Percentiles rank a stretch among this genome's conserved stretches.
phyloP scores from a whole-genome alignment of 306 rosid species.

The Lagenaria siceraria region DNA sequence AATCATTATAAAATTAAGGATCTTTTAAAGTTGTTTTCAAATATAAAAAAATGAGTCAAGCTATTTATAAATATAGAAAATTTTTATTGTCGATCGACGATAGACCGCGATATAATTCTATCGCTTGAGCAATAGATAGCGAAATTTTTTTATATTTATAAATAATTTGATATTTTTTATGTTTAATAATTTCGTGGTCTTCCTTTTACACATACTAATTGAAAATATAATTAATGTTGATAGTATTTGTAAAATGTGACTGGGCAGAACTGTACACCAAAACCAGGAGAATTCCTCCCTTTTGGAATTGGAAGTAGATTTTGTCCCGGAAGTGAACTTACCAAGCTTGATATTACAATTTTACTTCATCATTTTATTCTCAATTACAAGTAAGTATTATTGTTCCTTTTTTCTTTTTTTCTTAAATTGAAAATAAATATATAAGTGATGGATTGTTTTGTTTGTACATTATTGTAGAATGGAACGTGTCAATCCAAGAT shows the following conservation, averaged over 20 bases:
- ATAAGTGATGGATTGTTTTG: neutral
- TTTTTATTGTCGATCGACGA: no score
- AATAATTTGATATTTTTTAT: no score
- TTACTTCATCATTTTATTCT: slow-evolving; percentile 50
- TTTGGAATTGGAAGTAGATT: slow-evolving; percentile 46
- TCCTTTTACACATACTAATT: no score
- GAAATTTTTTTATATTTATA: no score
- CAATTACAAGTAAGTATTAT: slow-evolving; percentile 24
- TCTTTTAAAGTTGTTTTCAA: no score
- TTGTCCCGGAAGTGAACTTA: slow-evolving; percentile 44
- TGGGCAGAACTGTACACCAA: slow-evolving; percentile 28
- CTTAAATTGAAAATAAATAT: neutral
- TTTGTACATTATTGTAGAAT: neutral
- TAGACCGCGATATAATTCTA: no score
- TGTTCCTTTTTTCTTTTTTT: neutral
- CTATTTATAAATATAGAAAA: no score
- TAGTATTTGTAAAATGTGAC: neutral
- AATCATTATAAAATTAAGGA: no score
- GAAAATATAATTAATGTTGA: neutral
- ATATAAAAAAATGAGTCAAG: no score
- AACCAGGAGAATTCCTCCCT: slow-evolving; percentile 39
- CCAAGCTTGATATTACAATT: slow-evolving; percentile 38
- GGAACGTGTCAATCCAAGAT: neutral
- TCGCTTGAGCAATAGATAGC: no score
- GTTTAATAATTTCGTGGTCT: no score